These are phyloP conservation scores for Mucor sp. DNA, from an alignment of 371 early-diverging fungal species.

Conservation along the genomic window DNA sequence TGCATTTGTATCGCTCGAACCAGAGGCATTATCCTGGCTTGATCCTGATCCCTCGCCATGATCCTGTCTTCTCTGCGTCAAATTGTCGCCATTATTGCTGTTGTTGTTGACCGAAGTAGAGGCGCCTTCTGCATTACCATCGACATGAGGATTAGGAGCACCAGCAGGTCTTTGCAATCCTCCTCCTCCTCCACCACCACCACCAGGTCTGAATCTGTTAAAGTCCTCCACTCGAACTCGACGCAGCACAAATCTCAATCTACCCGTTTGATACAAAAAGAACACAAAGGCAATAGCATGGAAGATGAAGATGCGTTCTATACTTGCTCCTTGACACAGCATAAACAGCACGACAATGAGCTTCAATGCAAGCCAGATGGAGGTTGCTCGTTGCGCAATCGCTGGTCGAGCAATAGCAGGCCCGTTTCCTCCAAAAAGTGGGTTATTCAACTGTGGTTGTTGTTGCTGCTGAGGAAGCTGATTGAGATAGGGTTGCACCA, in stretches of 20 bases:
- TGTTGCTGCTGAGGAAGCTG: slow-evolving; percentile 1
- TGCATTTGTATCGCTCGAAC: neutral
- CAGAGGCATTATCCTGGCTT: neutral
- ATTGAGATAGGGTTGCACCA: neutral
- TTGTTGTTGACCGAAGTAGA: slow-evolving; percentile 3
- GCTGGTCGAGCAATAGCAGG: slow-evolving; percentile 7
- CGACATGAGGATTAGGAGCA: neutral
- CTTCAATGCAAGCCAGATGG: slow-evolving; percentile 47
- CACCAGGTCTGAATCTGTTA: slow-evolving; percentile 6
- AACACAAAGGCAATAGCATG: slow-evolving; percentile 40
- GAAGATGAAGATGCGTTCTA: slow-evolving; percentile 41
- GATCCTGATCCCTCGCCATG: neutral
- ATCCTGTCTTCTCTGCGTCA: neutral
- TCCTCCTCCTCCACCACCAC: neutral
- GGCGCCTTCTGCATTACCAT: neutral
- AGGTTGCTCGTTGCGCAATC: slow-evolving; percentile 25
- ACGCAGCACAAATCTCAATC: slow-evolving; percentile 42
- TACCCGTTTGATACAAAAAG: slow-evolving; percentile 49
- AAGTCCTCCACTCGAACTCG: slow-evolving; percentile 34
- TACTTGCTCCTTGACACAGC: slow-evolving; percentile 45
- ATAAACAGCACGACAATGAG: slow-evolving; percentile 40
- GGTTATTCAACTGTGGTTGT: neutral
- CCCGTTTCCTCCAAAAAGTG: neutral
- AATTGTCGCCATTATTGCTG: neutral
- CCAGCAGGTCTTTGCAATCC: neutral